Conservation (phyloP, 805 yeast genomes). For the Candida sphagnicola region DNA sequence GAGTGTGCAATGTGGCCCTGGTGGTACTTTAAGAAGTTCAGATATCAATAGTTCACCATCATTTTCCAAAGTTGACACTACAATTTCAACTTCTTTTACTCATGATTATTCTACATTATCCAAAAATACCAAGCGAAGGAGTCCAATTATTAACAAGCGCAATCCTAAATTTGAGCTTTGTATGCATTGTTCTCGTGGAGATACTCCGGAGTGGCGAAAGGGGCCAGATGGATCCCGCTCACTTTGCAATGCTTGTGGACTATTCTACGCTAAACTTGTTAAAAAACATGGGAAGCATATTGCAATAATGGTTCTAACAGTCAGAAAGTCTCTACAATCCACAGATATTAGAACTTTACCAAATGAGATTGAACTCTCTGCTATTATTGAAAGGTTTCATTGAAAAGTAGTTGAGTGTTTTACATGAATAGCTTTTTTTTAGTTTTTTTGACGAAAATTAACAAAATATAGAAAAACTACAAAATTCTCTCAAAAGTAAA, state of each 20-base stretch:
- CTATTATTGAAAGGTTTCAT: neutral
- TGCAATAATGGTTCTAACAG: constrained; percentile 36
- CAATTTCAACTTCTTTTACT: too few species aligned
- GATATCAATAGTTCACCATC: too few species aligned
- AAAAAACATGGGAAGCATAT: constrained; percentile 46
- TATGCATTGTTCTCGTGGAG: constrained; percentile 45
- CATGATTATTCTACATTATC: neutral
- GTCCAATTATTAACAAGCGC: neutral
- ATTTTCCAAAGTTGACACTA: too few species aligned
- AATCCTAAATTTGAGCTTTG: constrained; percentile 3
- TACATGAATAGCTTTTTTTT: neutral
- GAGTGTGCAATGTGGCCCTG: too few species aligned
- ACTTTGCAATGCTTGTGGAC: constrained; percentile 80
- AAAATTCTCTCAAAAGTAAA: too few species aligned
- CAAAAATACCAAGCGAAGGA: neutral
- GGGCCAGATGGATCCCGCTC: constrained; percentile 78
- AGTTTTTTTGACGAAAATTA: too few species aligned
- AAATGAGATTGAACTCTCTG: constrained; percentile 5
- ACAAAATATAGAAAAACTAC: too few species aligned
- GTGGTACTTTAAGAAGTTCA: too few species aligned
- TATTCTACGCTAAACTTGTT: constrained; percentile 63
- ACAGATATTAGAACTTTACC: constrained; percentile 7
- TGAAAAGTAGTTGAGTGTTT: neutral
- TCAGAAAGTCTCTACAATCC: constrained; percentile 5
- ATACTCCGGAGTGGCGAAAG: constrained; percentile 81